Base-by-base conservation (phyloP, 1,139 yeast genomes). In the Sugiyamaella castrensis region DNA sequence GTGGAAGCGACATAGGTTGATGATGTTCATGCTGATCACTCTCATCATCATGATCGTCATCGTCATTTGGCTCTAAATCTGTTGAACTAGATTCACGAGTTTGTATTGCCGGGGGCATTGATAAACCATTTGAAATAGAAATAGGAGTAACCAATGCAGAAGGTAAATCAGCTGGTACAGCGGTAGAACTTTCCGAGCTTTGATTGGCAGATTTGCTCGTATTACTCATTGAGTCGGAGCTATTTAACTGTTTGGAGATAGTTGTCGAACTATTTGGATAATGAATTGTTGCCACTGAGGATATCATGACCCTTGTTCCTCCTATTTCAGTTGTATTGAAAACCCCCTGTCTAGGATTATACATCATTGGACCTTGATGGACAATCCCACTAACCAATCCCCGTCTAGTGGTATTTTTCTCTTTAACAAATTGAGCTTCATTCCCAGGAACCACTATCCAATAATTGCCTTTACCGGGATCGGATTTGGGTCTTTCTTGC, bases 381-480 rank as follows among this genome's bases (percentile, higher is more conserved):
- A 19, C 24, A 4, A 19, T 19, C 24, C 24, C 24, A 15, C 45
- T 30, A 16, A 31, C 32, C 15, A 29, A 13, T 16, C 34, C 30
- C 11, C 48, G 45, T 35, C 43, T 48, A 11, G 15, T 36, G 24
- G 16, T 43, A 8, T 30, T 44, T 37, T 58, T 52, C 37, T 54
- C 80, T 63, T 82, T 86, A 61, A 87, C 75, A 62, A 92, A 92
- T 66, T 84, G 88, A 56, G 80, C 80, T 67, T 91, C 97, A 62
- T 76, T 80, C 3, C 95, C 96, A 19, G 80, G 74, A 54, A 84
- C 89, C 48, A 92, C 87, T 59, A 87, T 82, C 98, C 98, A 94
- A 68, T 85, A 92, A 70, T 91, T 96, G 31, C 98, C 98, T 70
- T 92, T 92, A 6, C 98, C 98, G 2, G 76, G 75, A 43, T 71